phyloP scores from a whole-genome alignment of 257 asterid genomes.

The Fraxinus pennsylvanica region DNA sequence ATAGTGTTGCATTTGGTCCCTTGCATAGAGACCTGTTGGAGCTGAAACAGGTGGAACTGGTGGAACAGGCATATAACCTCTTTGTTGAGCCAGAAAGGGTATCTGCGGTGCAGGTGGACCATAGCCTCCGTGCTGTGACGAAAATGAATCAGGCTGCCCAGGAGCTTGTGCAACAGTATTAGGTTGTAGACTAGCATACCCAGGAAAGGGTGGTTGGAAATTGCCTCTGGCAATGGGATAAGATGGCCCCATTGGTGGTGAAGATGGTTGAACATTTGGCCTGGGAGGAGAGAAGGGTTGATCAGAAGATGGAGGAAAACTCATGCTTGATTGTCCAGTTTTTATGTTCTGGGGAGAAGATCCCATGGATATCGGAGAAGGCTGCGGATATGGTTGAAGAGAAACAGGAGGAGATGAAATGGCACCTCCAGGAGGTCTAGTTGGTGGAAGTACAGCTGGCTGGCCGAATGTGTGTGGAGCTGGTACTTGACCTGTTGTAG shows the following conservation, averaged over 20 bases:
- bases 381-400: constrained; percentile 47
- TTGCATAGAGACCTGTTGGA: constrained; percentile 43
- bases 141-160: constrained; percentile 46
- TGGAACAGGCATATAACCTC: constrained; percentile 64
- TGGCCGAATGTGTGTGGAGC: constrained; percentile 51
- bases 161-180: constrained; percentile 54
- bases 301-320: constrained; percentile 42
- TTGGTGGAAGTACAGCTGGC: constrained; percentile 52
- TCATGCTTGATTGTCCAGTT: constrained; percentile 43
- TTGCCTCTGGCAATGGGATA: constrained; percentile 56
- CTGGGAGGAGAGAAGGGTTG: constrained; percentile 43
- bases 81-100: constrained; percentile 50
- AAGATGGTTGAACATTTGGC: constrained; percentile 63
- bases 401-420: constrained; percentile 41
- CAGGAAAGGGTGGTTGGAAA: constrained; percentile 64
- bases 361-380: constrained; percentile 56
- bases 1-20: constrained; percentile 52
- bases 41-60: constrained; percentile 50
- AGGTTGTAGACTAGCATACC: constrained; percentile 58
- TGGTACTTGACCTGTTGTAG: constrained; percentile 44
- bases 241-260: constrained; percentile 54
- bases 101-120: constrained; percentile 47
- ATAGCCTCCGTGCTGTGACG: constrained; percentile 61
- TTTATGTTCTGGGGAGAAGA: constrained; percentile 59
- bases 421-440: constrained; percentile 49